These are phyloP conservation scores for Podospora pseudocomata DNA, from an alignment of 495 filamentous ascomycete species.

Conservation along the genomic window DNA sequence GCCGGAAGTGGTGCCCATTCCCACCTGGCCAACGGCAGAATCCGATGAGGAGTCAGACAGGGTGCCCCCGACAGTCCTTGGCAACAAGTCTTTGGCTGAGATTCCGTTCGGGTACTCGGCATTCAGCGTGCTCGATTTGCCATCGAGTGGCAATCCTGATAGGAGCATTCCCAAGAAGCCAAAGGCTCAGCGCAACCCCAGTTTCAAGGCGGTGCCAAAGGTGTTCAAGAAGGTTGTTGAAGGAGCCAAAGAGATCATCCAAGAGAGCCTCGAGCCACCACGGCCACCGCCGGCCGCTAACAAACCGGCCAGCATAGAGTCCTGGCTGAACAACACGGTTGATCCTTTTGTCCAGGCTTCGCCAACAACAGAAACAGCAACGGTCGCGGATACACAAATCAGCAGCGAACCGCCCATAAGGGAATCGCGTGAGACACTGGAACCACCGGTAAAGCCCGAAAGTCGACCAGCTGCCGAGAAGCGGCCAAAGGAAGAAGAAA, in stretches of 20 bases:
- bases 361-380: conserved; percentile 18
- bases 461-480: conserved; percentile 3
- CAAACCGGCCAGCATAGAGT: conserved; percentile 62
- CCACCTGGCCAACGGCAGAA: neutral
- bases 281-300: conserved; percentile 38
- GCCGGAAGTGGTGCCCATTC: conserved; percentile 7
- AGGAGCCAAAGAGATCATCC: conserved; percentile 53
- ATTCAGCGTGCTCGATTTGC: conserved; percentile 54
- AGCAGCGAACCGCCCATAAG: neutral
- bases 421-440: neutral
- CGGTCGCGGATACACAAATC: neutral
- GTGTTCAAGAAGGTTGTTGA: conserved; percentile 54
- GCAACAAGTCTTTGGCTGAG: conserved; percentile 47
- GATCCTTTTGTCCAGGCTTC: conserved; percentile 54
- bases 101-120: conserved; percentile 57
- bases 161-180: conserved; percentile 37
- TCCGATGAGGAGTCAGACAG: conserved; percentile 25
- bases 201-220: conserved; percentile 51
- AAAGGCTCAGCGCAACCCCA: conserved; percentile 41
- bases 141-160: conserved; percentile 41
- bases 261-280: conserved; percentile 50
- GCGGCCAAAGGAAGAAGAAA: conserved; percentile 5
- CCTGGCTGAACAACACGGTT: conserved; percentile 65
- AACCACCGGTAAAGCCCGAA: conserved; percentile 4
- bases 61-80: conserved; percentile 40